Base-by-base conservation (phyloP, 768 basidiomycete species). In the Auriscalpium microsporum region DNA sequence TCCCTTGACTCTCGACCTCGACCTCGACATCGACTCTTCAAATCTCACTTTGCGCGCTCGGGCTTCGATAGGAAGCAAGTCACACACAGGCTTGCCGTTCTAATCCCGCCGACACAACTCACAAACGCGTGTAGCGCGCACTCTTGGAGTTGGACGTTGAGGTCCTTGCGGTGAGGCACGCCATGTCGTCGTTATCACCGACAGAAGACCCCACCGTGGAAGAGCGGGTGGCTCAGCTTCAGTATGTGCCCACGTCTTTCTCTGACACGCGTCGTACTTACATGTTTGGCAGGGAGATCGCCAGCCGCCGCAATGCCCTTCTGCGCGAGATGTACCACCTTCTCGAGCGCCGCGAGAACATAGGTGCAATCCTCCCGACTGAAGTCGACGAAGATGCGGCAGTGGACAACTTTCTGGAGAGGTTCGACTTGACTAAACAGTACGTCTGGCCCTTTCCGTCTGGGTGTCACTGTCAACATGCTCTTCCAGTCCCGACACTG, bases 291-390 rank as follows among this genome's bases (percentile, higher is more conserved):
- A 90, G 87, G 66, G 75, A 73, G 60, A 83, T 90, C 58, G 69
- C 81, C 45, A 69, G 76, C 48, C 82, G 81, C 61, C 75, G 87
- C 67, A 84, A 86, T 82, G 82, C 73, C 52, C 76, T 89, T 49
- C 76, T 90, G 66, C 75, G 76, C 45, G 79, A 89, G 67, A 82
- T 90, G 81, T 86, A 79, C 70, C 69, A 71, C 52, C 78, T 90
- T 74, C 76, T 87, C 49, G 76, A 74, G 55, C 74, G 74, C 54
- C 78, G 79, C 63, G 72, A 78, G 51, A 72, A 71, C 59, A 63
- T 77, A 45, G 77, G 77, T 21, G 57, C 71, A 36, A 58, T 76
- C 40, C 64, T 78, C 34, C 54, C 74, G 16, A 67, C 73, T 21
- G 73, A 75, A 37, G 68, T 73, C 48, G 74, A 73, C 28, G 65